Percentiles rank a stretch among this genome's conserved stretches.
These are phyloP conservation scores for Pontederia crassipes DNA, from an alignment of 176 grass and related monocot genomes.

Conservation along the genomic window DNA sequence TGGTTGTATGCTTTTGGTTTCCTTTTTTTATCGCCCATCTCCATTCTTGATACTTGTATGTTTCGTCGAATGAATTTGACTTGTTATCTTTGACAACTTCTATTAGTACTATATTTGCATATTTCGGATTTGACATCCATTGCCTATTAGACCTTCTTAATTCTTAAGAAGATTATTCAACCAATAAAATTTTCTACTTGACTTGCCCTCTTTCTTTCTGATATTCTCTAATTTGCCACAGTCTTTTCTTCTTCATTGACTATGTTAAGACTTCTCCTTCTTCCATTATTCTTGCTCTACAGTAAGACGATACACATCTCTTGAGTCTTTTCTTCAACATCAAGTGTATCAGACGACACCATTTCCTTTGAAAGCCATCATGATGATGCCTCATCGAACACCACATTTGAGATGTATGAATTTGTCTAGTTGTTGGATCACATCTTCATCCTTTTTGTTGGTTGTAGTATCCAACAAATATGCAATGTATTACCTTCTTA, in stretches of 20 bases:
- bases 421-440: not conserved
- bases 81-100: not conserved
- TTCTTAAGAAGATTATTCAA: not conserved
- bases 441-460: not conserved
- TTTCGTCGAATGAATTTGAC: not conserved
- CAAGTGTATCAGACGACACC: not conserved
- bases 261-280: not conserved
- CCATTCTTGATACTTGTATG: not conserved
- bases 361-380: not conserved
- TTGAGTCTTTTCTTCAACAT: not conserved
- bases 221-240: not conserved
- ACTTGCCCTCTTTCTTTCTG: not conserved
- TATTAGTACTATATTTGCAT: not conserved
- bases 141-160: not conserved
- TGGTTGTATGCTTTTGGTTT: no score
- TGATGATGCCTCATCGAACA: not conserved
- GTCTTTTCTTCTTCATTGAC: not conserved
- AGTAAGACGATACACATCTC: not conserved
- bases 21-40: not conserved
- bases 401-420: not conserved
- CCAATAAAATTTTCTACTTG: not conserved
- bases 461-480: constrained; percentile 25
- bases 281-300: not conserved
- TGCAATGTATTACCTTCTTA: constrained; percentile 10
- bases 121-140: not conserved